Base-by-base conservation (phyloP, 441 rosid genomes). In the Eruca vesicaria region DNA sequence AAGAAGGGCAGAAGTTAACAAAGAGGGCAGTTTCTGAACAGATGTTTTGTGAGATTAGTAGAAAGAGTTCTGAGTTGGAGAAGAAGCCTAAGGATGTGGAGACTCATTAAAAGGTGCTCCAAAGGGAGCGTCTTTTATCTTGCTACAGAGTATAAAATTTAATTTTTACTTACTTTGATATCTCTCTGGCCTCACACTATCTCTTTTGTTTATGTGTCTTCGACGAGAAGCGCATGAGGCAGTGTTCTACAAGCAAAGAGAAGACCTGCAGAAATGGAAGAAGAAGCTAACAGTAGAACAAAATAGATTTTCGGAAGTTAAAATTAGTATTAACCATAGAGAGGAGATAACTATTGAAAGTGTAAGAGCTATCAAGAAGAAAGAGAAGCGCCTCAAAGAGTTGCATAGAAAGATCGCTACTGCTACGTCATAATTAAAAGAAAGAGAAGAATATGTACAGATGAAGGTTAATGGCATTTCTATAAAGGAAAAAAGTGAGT, bases 241-340 rank as follows among this genome's bases (percentile, higher is more conserved):
- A 69, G 79, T 84, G 69, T 86, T 89, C 65, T 84, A 82, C 79
- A 86, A 83, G 76, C 89, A 88, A 72, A 86, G 93, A 62, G 96
- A 89, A 84, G 97, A 92, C 43, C 71, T 92, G 62, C 79, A 66
- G 62, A 93, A 86, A 74, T 90, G 94, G 97, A 94, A 92, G 81
- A 87, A 63, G 78, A 86, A 82, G 75, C 77, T 92, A 35, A 81
- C 68, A 56, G 72, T 78, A 41, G 48, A 63, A 75, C 94, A 92
- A 72, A 86, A 85, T 61, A 82, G 55, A n/a, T n/a, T n/a, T n/a
- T n/a, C n/a, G n/a, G n/a, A n/a, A n/a, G n/a, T n/a, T n/a, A n/a
- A 77, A 70, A 86, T 84, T 76, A 79, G 67, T 31, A 72, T 89
- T 29, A 85, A 83, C 48, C 86, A 82, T 64, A 79, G 82, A 73